A percentile compares a stretch with the other conserved stretches of the same genome.
Conservation (phyloP, 208 protist genomes). For the Phytomonas francai region DNA sequence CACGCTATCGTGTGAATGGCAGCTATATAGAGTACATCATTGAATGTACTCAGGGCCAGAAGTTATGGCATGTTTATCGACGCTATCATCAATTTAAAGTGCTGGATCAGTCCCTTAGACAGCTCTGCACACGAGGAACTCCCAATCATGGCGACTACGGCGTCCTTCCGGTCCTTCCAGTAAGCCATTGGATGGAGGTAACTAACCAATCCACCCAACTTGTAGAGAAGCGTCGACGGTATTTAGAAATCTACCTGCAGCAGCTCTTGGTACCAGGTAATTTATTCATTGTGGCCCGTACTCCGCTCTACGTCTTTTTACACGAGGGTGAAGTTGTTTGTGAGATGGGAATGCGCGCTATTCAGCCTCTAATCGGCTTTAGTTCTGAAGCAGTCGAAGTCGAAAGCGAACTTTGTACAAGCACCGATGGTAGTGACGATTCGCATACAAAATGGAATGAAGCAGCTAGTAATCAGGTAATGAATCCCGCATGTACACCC, state of each 20-base stretch:
- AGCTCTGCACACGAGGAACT: constrained; percentile 32
- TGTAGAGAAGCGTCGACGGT: constrained; percentile 65
- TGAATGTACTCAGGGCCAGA: constrained; percentile 35
- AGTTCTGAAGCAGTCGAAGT: background rate
- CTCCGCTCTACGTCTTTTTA: constrained; percentile 63
- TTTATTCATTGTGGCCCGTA: constrained; percentile 63
- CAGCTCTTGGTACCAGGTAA: constrained; percentile 76
- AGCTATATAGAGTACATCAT: constrained; percentile 73
- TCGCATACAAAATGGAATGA: constrained; percentile 1
- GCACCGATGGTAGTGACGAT: constrained; percentile 7
- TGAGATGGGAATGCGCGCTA: constrained; percentile 18
- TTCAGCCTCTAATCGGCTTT: constrained; percentile 27
- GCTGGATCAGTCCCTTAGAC: constrained; percentile 54
- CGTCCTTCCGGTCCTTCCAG: constrained; percentile 65
- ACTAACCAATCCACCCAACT: constrained; percentile 80
- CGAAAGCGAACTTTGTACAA: constrained; percentile 11
- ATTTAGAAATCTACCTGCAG: constrained; percentile 79
- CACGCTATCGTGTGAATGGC: constrained; percentile 53
- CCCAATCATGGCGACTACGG: constrained; percentile 57
- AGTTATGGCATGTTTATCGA: constrained; percentile 59
- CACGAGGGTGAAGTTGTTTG: constrained; percentile 72
- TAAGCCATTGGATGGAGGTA: constrained; percentile 80
- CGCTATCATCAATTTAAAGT: constrained; percentile 81
- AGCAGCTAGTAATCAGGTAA: background rate
- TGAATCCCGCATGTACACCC: background rate